Conservation (phyloP, 2,329 filamentous ascomycete species). For the Diatrype stigma region DNA sequence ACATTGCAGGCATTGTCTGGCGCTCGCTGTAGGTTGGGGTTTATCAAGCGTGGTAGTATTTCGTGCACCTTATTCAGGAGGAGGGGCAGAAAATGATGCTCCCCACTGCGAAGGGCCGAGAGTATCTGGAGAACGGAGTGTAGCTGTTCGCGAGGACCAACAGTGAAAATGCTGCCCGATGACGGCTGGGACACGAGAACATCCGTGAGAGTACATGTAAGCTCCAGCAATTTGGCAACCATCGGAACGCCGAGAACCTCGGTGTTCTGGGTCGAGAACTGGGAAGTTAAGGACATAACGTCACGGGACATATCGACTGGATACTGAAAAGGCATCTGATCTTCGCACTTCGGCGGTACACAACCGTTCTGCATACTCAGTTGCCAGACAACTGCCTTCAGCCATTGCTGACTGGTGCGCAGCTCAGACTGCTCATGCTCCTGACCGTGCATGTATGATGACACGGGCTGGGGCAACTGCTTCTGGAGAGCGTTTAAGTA, state of each 20-base stretch:
- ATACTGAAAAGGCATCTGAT: conserved; percentile 60
- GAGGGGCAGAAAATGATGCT: conserved; percentile 72
- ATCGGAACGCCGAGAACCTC: conserved; percentile 72
- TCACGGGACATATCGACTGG: conserved; percentile 60
- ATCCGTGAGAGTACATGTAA: conserved; percentile 69
- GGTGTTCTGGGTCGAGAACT: conserved; percentile 68
- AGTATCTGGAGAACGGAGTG: conserved; percentile 65
- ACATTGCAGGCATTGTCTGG: conserved; percentile 51
- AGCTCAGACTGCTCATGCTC: conserved; percentile 54
- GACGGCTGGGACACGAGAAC: conserved; percentile 64
- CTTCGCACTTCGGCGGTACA: conserved; percentile 41
- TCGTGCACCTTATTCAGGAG: conserved; percentile 73
- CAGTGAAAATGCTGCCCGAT: conserved; percentile 57
- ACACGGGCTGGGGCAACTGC: conserved; percentile 54
- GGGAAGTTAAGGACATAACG: conserved; percentile 62
- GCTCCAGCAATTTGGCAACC: conserved; percentile 77
- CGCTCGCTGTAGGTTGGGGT: conserved; percentile 55
- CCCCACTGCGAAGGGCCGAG: conserved; percentile 67
- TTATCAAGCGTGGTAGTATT: conserved; percentile 58
- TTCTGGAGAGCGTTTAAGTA: conserved; percentile 58
- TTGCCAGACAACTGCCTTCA: conserved; percentile 62
- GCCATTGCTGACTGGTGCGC: conserved; percentile 59
- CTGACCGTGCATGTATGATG: conserved; percentile 45
- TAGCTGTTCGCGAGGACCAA: conserved; percentile 70
- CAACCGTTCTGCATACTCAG: conserved; percentile 53